phyloP scores from a whole-genome alignment of 2,329 filamentous ascomycete genomes.

The Scleromitrula shiraiana region DNA sequence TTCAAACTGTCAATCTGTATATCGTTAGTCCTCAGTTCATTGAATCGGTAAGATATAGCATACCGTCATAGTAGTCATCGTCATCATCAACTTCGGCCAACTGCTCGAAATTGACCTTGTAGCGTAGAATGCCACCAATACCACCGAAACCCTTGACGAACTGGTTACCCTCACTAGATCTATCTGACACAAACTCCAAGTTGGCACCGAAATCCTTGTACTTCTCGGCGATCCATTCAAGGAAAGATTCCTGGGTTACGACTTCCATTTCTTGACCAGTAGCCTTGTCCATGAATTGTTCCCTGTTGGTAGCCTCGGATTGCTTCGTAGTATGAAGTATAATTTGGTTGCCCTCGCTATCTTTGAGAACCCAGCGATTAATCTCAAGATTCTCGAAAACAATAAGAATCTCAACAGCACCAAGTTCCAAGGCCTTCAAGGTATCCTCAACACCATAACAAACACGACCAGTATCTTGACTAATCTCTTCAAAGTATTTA shows the following conservation, averaged over 20 bases:
- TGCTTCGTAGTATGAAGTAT: slow-evolving; percentile 83
- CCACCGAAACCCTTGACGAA: slow-evolving; percentile 99
- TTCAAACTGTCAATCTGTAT: slow-evolving; percentile 77
- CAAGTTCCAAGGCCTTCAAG: slow-evolving; percentile 89
- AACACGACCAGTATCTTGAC: slow-evolving; percentile 90
- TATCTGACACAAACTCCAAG: slow-evolving; percentile 95
- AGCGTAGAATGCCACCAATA: slow-evolving; percentile 92
- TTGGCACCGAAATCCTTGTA: slow-evolving; percentile 97
- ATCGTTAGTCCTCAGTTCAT: slow-evolving; percentile 14
- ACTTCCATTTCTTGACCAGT: slow-evolving; percentile 98
- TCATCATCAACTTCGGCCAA: slow-evolving; percentile 85
- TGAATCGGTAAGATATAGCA: slow-evolving; percentile 1
- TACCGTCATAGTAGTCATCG: slow-evolving; percentile 82
- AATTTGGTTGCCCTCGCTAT: slow-evolving; percentile 61
- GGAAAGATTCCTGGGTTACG: slow-evolving; percentile 77
- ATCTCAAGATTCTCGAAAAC: slow-evolving; percentile 97
- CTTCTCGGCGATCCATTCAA: slow-evolving; percentile 99
- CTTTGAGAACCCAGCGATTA: slow-evolving; percentile 84
- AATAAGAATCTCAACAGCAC: slow-evolving; percentile 88
- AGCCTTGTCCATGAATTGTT: slow-evolving; percentile 88
- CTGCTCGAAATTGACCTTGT: slow-evolving; percentile 99
- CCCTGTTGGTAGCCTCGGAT: slow-evolving; percentile 67
- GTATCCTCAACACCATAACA: slow-evolving; percentile 99
- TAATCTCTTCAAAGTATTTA: slow-evolving; percentile 98
- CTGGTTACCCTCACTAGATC: slow-evolving; percentile 96